phyloP scores from a whole-genome alignment of 352 stramenopile species.

The Phytophthora cajani region DNA sequence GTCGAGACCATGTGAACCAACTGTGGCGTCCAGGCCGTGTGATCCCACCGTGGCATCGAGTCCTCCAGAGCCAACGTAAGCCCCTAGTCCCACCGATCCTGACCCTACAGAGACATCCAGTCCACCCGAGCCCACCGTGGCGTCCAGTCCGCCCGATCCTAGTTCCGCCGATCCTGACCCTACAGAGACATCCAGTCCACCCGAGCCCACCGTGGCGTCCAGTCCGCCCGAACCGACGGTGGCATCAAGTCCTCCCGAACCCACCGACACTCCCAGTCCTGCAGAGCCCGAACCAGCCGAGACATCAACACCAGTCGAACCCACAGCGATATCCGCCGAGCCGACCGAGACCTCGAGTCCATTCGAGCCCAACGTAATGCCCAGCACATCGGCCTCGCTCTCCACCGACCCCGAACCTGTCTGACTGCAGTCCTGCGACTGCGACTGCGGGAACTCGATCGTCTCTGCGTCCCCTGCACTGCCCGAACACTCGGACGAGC shows the following conservation, averaged over 20 bases:
- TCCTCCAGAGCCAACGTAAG: neutral
- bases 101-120: neutral
- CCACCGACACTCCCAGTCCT: constrained; percentile 18
- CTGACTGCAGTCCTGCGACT: constrained; percentile 25
- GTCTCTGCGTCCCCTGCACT: constrained; percentile 20
- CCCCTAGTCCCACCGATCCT: neutral
- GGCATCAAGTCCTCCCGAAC: constrained; percentile 16
- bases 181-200: constrained; percentile 3
- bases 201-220: neutral
- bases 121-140: constrained; percentile 1
- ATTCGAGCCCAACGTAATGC: constrained; percentile 20
- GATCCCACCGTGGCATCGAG: constrained; percentile 14
- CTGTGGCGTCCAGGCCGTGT: neutral
- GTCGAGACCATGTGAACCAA: constrained; percentile 8
- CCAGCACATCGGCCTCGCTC: constrained; percentile 18
- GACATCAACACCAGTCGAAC: constrained; percentile 13
- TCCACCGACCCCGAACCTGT: constrained; percentile 17
- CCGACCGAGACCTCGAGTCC: constrained; percentile 12
- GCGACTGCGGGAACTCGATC: constrained; percentile 23
- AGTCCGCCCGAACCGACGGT: constrained; percentile 11
- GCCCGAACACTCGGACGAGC: constrained; percentile 17
- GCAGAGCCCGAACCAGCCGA: constrained; percentile 23
- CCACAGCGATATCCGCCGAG: constrained; percentile 7
- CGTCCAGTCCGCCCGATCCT: constrained; percentile 18
- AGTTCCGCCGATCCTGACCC: no score